phyloP scores from a whole-genome alignment of 441 rosid species.

The Isatis lusitanica region DNA sequence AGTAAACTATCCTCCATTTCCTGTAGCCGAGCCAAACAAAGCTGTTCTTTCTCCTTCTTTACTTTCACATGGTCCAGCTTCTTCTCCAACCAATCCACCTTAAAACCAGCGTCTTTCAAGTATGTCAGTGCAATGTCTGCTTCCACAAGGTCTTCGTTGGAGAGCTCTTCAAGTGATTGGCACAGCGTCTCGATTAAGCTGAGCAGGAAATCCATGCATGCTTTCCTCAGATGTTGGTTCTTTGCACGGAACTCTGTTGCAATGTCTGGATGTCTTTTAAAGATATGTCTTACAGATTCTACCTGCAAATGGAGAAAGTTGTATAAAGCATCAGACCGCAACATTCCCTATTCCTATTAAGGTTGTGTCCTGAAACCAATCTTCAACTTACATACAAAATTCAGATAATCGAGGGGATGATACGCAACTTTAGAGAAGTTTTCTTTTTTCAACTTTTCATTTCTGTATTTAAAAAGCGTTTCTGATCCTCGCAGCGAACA shows the following conservation, averaged over 20 bases:
- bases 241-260: background rate
- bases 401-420: too few relatives aligned
- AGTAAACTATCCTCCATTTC: background rate
- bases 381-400: too few relatives aligned
- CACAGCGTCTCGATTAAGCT: background rate
- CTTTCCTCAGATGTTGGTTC: conserved; percentile 1
- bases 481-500: too few relatives aligned
- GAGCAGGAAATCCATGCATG: background rate
- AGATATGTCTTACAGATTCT: background rate
- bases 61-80: background rate
- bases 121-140: background rate
- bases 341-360: too few relatives aligned
- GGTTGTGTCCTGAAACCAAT: too few relatives aligned
- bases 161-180: background rate
- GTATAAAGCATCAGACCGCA: too few relatives aligned
- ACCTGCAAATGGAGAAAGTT: background rate
- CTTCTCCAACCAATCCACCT: background rate
- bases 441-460: too few relatives aligned
- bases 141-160: background rate
- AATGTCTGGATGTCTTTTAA: conserved; percentile 1
- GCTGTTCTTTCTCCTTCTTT: background rate
- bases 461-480: too few relatives aligned
- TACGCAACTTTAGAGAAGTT: too few relatives aligned
- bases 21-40: background rate
- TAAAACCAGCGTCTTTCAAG: background rate